A percentile compares a stretch with the other conserved stretches of the same genome.
phyloP scores from a whole-genome alignment of 306 rosid genomes.

The Hylodesmum podocarpum region DNA sequence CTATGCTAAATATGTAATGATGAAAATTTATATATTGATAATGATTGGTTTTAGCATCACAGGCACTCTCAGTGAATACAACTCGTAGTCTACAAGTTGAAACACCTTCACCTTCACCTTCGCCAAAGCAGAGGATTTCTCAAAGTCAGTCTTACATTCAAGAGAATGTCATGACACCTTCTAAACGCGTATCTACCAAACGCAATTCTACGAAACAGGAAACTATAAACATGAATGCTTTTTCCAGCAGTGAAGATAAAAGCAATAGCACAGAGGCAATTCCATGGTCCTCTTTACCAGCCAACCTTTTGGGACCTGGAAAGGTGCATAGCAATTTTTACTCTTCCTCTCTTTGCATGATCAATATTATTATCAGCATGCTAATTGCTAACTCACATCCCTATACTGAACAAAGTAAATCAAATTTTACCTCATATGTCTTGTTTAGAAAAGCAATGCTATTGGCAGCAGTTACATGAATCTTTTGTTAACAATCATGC shows the following conservation, averaged over 20 bases:
- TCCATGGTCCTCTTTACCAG: conserved; percentile 36
- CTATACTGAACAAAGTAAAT: not conserved
- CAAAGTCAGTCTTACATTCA: not conserved
- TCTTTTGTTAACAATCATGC: not conserved
- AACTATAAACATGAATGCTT: not conserved
- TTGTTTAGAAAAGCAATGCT: not conserved
- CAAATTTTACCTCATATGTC: not conserved
- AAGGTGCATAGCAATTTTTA: conserved; percentile 41
- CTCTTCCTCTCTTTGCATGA: not conserved
- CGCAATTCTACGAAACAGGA: not conserved
- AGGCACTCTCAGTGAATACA: not conserved
- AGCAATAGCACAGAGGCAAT: not conserved
- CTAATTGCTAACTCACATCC: not conserved
- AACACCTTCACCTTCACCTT: not conserved
- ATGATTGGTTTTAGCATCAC: not conserved
- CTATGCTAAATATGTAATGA: not conserved
- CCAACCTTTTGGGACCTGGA: conserved; percentile 58
- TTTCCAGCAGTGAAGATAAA: not conserved
- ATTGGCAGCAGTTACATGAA: not conserved
- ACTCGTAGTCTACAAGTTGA: not conserved
- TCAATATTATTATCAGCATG: not conserved
- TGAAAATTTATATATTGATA: not conserved
- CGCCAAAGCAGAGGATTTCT: not conserved
- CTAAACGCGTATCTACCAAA: not conserved
- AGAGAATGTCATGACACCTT: not conserved